Base-by-base conservation (phyloP, 1,284 basidiomycete genomes). In the Takashimella tepidaria region DNA sequence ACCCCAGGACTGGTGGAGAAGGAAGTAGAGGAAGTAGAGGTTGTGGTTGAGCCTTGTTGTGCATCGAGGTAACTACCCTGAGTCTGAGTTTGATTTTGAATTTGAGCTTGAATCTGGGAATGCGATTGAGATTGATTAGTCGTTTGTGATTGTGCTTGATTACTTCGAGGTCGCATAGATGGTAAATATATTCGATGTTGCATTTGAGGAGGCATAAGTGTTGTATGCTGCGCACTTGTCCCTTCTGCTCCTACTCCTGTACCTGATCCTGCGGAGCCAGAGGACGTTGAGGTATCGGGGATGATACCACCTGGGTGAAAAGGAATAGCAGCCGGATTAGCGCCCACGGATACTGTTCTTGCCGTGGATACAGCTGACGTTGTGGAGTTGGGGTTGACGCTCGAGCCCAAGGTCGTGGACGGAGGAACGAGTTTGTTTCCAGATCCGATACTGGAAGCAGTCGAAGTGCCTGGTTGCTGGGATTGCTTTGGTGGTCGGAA, bases 181-280 rank as follows among this genome's bases (percentile, higher is more conserved):
- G 72, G 73, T 4, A 74, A 65, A 37, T 74, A 76, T 23, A 75
- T 76, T 3, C 74, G 61, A 57, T 76, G 74, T 61, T 76, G 74
- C 12, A 75, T 59, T 50, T 72, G 69, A 5, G 73, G 72, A 2
- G 72, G 73, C 56, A 74, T 69, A 24, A 76, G 59, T 0, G 73
- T 69, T 1, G 71, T 76, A 49, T 72, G 69, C 26, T 72, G 68
- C 2, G 63, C 60, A n/a, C n/a, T n/a, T n/a, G n/a, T n/a, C n/a
- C n/a, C n/a, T n/a, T n/a, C n/a, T n/a, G n/a, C n/a, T n/a, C n/a
- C n/a, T n/a, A n/a, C n/a, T n/a, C n/a, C n/a, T n/a, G n/a, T n/a
- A n/a, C n/a, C n/a, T n/a, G n/a, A n/a, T n/a, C n/a, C n/a, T n/a
- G n/a, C n/a, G 12, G 63, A 53, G 11, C 55, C 59, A 12, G 55